phyloP scores from a whole-genome alignment of 306 rosid species.

The Abrus pulchellus region DNA sequence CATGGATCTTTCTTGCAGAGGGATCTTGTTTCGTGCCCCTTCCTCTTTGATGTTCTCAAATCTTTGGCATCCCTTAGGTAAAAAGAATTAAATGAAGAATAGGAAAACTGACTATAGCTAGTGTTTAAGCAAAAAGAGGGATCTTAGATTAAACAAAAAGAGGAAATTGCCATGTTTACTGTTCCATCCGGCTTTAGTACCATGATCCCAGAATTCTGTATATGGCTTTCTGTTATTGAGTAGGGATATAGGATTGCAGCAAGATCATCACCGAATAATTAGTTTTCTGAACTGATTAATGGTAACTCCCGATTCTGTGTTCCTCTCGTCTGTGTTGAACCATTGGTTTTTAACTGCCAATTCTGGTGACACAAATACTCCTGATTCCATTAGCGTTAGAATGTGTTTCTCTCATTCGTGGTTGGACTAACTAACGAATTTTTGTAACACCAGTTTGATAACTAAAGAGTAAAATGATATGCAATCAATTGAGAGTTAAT shows the following conservation, averaged over 20 bases:
- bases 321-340: neutral
- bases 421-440: neutral
- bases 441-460: neutral
- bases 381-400: neutral
- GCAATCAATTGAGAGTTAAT: neutral
- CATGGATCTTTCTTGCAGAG: neutral
- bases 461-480: neutral
- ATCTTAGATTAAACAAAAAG: neutral
- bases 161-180: neutral
- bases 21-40: neutral
- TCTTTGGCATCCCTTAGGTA: neutral
- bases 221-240: neutral
- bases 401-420: neutral
- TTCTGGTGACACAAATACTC: neutral
- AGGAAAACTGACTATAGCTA: neutral
- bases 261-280: neutral
- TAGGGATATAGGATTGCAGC: neutral
- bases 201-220: neutral
- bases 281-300: slow-evolving; percentile 3
- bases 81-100: neutral
- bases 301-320: neutral
- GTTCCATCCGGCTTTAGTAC: neutral
- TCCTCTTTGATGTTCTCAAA: neutral
- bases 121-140: neutral
- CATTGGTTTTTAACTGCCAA: neutral